Evolutionary conservation across 352 stramenopile species (phyloP).

Genomic region (Phytophthora podocarpi): DNA sequence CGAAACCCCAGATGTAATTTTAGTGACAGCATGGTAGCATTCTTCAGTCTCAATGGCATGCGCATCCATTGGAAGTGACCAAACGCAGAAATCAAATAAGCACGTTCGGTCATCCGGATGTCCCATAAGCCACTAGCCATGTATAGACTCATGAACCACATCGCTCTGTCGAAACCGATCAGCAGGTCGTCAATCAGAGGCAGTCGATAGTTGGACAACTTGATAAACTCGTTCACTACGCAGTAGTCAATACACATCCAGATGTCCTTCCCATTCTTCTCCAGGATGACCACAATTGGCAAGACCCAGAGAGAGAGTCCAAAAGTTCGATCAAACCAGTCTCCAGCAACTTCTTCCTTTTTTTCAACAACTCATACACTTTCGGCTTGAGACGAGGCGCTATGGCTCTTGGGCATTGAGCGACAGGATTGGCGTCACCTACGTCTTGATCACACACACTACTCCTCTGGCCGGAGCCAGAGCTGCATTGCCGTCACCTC

Average conservation of each 20-base stretch:
- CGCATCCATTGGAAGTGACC: too few relatives aligned
- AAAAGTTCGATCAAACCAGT: background rate
- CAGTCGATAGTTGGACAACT: constrained; percentile 14
- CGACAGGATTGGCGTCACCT: background rate
- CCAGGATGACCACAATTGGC: background rate
- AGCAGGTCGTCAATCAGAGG: constrained; percentile 1
- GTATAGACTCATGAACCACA: too few relatives aligned
- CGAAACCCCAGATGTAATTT: too few relatives aligned
- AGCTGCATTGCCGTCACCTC: background rate
- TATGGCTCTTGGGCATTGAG: background rate
- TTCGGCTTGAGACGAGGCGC: background rate
- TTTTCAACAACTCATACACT: constrained; percentile 1
- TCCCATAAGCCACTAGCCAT: too few relatives aligned
- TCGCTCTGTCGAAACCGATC: background rate
- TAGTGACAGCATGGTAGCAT: too few relatives aligned
- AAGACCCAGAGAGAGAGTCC: background rate
- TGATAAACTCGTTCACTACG: background rate
- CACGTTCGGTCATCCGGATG: too few relatives aligned
- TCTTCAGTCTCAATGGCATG: too few relatives aligned
- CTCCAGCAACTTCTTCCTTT: constrained; percentile 6
- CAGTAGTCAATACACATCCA: constrained; percentile 17
- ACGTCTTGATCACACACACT: constrained; percentile 1
- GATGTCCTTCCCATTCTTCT: constrained; percentile 13
- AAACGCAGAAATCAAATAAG: too few relatives aligned
- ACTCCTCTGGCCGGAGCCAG: background rate